A percentile compares a stretch with the other conserved stretches of the same genome.
These are phyloP conservation scores for Penicillium sp. DNA, from an alignment of 2,329 filamentous ascomycete species.

Conservation along the genomic window DNA sequence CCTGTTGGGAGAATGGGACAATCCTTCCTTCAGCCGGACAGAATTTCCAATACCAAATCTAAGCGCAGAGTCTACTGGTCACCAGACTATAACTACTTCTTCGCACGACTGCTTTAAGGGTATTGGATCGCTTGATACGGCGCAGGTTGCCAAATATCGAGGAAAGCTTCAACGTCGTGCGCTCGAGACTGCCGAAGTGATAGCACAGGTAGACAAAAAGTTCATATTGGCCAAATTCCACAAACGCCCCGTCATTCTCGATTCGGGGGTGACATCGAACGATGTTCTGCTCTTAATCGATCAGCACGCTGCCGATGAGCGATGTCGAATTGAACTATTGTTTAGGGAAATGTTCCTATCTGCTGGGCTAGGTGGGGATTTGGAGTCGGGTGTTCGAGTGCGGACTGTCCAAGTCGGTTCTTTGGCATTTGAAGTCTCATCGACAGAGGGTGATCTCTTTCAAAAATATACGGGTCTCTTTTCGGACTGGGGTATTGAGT, in stretches of 20 bases:
- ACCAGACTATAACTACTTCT: slow-evolving; percentile 13
- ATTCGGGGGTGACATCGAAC: background rate
- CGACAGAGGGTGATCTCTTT: slow-evolving; percentile 61
- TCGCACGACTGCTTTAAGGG: slow-evolving; percentile 21
- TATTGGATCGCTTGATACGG: slow-evolving; percentile 22
- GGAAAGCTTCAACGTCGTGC: slow-evolving; percentile 59
- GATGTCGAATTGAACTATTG: slow-evolving; percentile 73
- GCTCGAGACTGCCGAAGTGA: slow-evolving; percentile 60
- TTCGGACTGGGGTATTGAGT: slow-evolving; percentile 70
- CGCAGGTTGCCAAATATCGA: slow-evolving; percentile 30
- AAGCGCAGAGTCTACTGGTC: slow-evolving; percentile 21
- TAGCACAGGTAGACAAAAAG: slow-evolving; percentile 84
- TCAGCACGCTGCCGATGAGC: slow-evolving; percentile 92
- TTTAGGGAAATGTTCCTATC: slow-evolving; percentile 55
- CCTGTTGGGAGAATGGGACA: slow-evolving; percentile 67
- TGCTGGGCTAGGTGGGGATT: background rate
- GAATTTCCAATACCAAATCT: slow-evolving; percentile 45
- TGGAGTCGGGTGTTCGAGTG: slow-evolving; percentile 6
- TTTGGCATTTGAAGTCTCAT: slow-evolving; percentile 64
- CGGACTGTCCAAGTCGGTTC: slow-evolving; percentile 38
- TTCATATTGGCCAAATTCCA: slow-evolving; percentile 72
- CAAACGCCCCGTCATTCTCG: background rate
- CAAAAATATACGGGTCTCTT: slow-evolving; percentile 57
- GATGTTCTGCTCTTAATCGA: slow-evolving; percentile 71
- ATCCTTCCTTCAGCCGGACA: slow-evolving; percentile 66